phyloP scores from a whole-genome alignment of 1,284 basidiomycete species.

The Sporisorium iseilematis-ciliati region DNA sequence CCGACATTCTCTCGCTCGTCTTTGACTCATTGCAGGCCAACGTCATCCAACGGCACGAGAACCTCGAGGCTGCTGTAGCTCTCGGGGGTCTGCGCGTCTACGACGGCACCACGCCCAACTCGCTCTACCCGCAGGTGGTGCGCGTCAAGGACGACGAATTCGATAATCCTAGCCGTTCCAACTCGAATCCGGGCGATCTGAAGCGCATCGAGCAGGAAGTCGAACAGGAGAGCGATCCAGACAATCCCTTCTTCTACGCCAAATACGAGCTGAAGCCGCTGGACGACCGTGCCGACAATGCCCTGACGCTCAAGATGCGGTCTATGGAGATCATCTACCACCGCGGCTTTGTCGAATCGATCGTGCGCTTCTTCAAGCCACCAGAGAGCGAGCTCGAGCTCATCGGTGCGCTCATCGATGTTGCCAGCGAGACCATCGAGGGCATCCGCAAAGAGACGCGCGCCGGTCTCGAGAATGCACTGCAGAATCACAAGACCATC shows the following conservation, averaged over 20 bases:
- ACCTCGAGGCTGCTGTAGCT: constrained; percentile 84
- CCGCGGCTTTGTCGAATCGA: constrained; percentile 90
- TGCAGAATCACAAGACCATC: constrained; percentile 93
- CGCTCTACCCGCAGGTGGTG: constrained; percentile 91
- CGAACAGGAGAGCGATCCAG: constrained; percentile 64
- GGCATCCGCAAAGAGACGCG: constrained; percentile 94
- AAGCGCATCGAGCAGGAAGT: constrained; percentile 63
- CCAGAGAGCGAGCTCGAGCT: constrained; percentile 95
- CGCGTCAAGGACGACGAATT: constrained; percentile 80
- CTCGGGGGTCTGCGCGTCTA: constrained; percentile 90
- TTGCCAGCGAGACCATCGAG: constrained; percentile 92
- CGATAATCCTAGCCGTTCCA: constrained; percentile 40
- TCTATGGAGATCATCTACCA: constrained; percentile 99
- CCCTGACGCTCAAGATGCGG: constrained; percentile 88
- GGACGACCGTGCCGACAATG: constrained; percentile 92
- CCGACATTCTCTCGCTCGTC: constrained; percentile 86
- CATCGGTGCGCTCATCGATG: constrained; percentile 79
- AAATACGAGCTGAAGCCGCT: constrained; percentile 94
- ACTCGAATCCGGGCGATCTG: constrained; percentile 48
- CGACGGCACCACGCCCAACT: constrained; percentile 87
- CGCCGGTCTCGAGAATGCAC: constrained; percentile 91
- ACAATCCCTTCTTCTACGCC: constrained; percentile 89
- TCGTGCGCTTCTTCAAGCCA: constrained; percentile 93
- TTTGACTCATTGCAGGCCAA: constrained; percentile 91
- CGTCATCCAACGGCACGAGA: constrained; percentile 86